Base-by-base conservation (phyloP, 108 stramenopile genomes). In the Aureococcus anophagefferens region DNA sequence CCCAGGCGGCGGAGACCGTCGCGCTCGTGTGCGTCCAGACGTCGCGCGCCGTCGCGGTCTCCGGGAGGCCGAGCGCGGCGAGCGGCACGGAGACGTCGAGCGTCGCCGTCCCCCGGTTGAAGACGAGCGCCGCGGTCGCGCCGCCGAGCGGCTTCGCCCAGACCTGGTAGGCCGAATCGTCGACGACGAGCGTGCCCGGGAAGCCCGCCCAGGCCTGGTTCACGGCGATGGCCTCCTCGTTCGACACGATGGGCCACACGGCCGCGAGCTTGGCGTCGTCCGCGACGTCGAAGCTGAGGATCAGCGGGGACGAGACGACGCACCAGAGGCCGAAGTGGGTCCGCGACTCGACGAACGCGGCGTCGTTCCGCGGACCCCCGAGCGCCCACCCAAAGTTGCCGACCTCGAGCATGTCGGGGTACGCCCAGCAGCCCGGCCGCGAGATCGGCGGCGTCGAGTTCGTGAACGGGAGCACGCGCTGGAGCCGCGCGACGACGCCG, bases 391-490 rank as follows among this genome's bases (percentile, higher is more conserved):
- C 46, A 21, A 68, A 36, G 32, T 18, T 25, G 33, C 72, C 72
- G 29, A 73, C 72, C 33, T 73, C 72, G 66, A 66, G 66, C 72
- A 73, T 73, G 45, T 73, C 72, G 11, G 72, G 72, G 30, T 67
- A 73, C 11, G 67, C 72, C 72, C 72, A 73, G 51, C 72, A 73
- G 25, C 72, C 72, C 21, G 72, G 72, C 5, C 67, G 36, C 25
- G 72, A 73, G 51, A 73, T 31, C n/a, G n/a, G n/a, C n/a, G n/a
- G n/a, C n/a, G n/a, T n/a, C n/a, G n/a, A n/a, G 30, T 36, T 36
- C 46, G 45, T n/a, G 45, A 51, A 68, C 7, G 63, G n/a, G 30
- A 11, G 4, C 7, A 40, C 65, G 66, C 64, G 18, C 66, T 68
- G 66, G 31, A 73, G 65, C 0, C 67, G 66, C 13, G 32, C 35